Percentiles rank a stretch among this genome's conserved stretches.
Conservation (phyloP, 75 land plant genomes). For the Pseudotsuga menziesii region DNA sequence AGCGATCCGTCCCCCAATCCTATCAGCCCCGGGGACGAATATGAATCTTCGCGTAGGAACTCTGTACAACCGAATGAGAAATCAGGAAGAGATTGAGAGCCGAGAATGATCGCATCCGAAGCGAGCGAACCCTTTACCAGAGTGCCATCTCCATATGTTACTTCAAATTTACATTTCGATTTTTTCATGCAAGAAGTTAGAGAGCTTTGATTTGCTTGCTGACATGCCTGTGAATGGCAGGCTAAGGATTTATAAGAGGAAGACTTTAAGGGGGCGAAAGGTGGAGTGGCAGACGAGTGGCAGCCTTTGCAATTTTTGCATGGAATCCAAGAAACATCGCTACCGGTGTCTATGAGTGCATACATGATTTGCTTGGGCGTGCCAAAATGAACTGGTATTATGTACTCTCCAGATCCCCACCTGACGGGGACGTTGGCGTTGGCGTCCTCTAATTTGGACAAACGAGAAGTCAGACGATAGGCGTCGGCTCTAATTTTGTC, state of each 20-base stretch:
- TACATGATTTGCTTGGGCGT: constrained; percentile 14
- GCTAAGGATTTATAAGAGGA: background rate
- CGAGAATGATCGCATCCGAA: constrained; percentile 5
- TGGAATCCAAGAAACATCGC: constrained; percentile 20
- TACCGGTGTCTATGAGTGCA: constrained; percentile 14
- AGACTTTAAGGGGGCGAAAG: constrained; percentile 3
- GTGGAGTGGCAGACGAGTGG: background rate
- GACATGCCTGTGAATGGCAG: background rate
- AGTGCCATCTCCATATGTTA: constrained; percentile 28
- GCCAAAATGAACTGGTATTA: background rate
- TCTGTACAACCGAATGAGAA: constrained; percentile 30
- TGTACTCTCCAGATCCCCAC: background rate
- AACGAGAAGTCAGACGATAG: background rate
- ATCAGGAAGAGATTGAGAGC: background rate
- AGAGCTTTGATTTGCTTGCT: no score
- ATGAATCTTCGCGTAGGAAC: no score
- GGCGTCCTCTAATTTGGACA: no score
- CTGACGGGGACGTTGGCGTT: background rate
- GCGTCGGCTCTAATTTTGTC: background rate
- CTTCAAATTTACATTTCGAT: constrained; percentile 13
- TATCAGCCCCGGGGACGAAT: no score
- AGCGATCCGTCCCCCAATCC: no score
- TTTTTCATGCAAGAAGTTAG: background rate
- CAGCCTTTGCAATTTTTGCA: constrained; percentile 7
- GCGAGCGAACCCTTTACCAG: constrained; percentile 3